Percentiles rank a stretch among this genome's conserved stretches.
These are phyloP conservation scores for Musa acuminata DNA, from an alignment of 176 grass and related monocot species.

Conservation along the genomic window DNA sequence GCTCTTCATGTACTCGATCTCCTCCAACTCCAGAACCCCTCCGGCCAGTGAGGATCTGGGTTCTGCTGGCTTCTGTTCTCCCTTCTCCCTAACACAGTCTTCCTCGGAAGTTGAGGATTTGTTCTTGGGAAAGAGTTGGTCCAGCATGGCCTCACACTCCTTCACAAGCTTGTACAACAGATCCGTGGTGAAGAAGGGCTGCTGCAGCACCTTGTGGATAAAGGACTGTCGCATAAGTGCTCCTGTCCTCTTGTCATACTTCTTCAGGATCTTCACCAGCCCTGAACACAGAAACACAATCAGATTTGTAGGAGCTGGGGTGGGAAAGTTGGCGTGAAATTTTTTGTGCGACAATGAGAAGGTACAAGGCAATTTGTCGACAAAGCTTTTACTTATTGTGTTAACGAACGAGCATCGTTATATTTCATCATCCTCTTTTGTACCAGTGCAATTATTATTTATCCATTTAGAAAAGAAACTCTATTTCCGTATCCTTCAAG, in stretches of 20 bases:
- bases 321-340: too few species aligned
- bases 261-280: slow-evolving; percentile 94
- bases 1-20: slow-evolving; percentile 26
- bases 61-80: slow-evolving; percentile 34
- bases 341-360: too few species aligned
- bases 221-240: slow-evolving; percentile 74
- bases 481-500: too few species aligned
- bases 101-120: slow-evolving; percentile 43
- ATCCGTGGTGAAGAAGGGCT: slow-evolving; percentile 93
- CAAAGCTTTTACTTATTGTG: not conserved
- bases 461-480: too few species aligned
- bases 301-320: too few species aligned
- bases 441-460: not conserved
- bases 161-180: slow-evolving; percentile 85
- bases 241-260: slow-evolving; percentile 95
- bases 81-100: slow-evolving; percentile 25
- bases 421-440: not conserved
- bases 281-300: slow-evolving; percentile 25
- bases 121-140: slow-evolving; percentile 49
- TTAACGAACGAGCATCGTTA: not conserved
- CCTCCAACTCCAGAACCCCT: slow-evolving; percentile 20
- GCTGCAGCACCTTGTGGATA: slow-evolving; percentile 83
- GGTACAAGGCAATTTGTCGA: not conserved
- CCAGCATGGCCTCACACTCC: slow-evolving; percentile 75
- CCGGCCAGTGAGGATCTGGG: not conserved